phyloP scores from a whole-genome alignment of 345 rosid species.

The Euphorbia peplus region DNA sequence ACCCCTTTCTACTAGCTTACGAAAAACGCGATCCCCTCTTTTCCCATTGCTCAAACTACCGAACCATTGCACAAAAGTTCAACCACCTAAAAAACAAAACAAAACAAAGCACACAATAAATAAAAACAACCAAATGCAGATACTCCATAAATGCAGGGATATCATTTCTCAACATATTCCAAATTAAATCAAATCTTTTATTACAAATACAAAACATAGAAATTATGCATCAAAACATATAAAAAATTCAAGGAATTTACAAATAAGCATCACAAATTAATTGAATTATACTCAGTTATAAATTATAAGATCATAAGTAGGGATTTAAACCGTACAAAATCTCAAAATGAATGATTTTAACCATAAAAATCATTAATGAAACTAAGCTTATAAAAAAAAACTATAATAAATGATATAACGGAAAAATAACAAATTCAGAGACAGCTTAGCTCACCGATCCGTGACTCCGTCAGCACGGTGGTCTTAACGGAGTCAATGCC shows the following conservation, averaged over 20 bases:
- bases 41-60: not conserved
- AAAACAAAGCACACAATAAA: not conserved
- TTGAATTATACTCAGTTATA: slow-evolving; percentile 22
- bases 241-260: slow-evolving; percentile 11
- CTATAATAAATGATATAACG: not conserved
- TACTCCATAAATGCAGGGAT: no score
- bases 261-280: slow-evolving; percentile 17
- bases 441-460: slow-evolving; percentile 21
- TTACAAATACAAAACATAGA: not conserved
- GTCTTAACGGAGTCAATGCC: slow-evolving; percentile 18
- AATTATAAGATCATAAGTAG: no score
- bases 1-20: not conserved
- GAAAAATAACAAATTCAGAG: not conserved
- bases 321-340: slow-evolving; percentile 15
- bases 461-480: slow-evolving; percentile 1
- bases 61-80: slow-evolving; percentile 13
- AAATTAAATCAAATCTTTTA: not conserved
- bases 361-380: not conserved
- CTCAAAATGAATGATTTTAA: not conserved
- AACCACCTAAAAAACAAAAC: slow-evolving; percentile 14
- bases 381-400: not conserved
- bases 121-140: slow-evolving; percentile 26
- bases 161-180: slow-evolving; percentile 24
- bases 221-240: slow-evolving; percentile 15
- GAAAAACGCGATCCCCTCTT: not conserved